phyloP scores from a whole-genome alignment of 2,329 filamentous ascomycete species.

The Colletotrichum acutatum region DNA sequence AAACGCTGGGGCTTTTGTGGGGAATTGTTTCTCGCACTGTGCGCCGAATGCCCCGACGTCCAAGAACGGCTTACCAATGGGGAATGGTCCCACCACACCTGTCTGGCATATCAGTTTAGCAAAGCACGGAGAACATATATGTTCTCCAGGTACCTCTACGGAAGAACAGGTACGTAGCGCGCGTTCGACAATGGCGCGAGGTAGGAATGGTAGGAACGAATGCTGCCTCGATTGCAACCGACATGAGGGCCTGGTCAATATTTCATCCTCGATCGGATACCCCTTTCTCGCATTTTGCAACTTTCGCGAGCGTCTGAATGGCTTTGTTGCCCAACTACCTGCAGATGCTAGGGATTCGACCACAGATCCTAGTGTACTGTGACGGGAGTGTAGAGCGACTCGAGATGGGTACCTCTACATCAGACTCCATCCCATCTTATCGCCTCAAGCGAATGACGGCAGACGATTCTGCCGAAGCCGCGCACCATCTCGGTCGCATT shows the following conservation, averaged over 20 bases:
- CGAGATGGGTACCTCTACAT: background rate
- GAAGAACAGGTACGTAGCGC: background rate
- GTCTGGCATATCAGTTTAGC: background rate
- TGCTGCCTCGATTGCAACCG: background rate
- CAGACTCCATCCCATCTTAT: slow-evolving; percentile 25
- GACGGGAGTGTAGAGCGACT: background rate
- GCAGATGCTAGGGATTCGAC: background rate
- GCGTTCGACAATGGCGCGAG: background rate
- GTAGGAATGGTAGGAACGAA: background rate
- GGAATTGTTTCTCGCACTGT: slow-evolving; percentile 17
- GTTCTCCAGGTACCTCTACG: background rate
- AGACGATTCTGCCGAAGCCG: slow-evolving; percentile 13
- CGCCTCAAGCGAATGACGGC: slow-evolving; percentile 9
- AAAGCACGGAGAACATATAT: too few species aligned
- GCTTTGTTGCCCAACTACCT: background rate
- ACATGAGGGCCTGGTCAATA: too few species aligned
- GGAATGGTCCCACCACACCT: slow-evolving; percentile 16
- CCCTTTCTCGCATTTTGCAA: background rate
- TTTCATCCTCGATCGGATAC: background rate
- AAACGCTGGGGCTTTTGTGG: slow-evolving; percentile 19
- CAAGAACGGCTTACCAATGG: slow-evolving; percentile 27
- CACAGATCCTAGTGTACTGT: background rate
- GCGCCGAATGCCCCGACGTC: background rate
- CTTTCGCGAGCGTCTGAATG: too few species aligned
- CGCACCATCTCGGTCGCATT: background rate